phyloP scores from a whole-genome alignment of 495 filamentous ascomycete genomes.

The Aspergillus olivimuriae region DNA sequence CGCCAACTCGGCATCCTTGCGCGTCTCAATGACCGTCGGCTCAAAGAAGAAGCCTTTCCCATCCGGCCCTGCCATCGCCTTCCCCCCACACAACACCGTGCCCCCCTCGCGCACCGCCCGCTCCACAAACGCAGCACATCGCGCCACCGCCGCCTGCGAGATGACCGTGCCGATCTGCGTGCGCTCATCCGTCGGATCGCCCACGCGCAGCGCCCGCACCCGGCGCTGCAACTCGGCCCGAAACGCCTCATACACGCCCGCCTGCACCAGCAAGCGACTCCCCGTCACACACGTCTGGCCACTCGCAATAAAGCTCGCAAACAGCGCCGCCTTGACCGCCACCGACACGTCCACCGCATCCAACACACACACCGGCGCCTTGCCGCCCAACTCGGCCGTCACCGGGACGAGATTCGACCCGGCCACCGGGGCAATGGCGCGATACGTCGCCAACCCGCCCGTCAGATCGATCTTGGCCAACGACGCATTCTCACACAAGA shows the following conservation, averaged over 20 bases:
- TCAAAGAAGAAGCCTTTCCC: conserved; percentile 51
- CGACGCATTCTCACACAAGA: conserved; percentile 44
- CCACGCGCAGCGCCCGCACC: conserved; percentile 39
- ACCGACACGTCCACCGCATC: conserved; percentile 41
- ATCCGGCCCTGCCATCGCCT: conserved; percentile 24
- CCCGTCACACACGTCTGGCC: conserved; percentile 60
- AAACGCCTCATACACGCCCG: conserved; percentile 36
- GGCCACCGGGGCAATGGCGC: conserved; percentile 40
- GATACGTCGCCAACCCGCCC: conserved; percentile 44
- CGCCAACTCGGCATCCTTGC: conserved; percentile 22
- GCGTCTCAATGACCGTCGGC: conserved; percentile 46
- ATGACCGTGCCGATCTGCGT: conserved; percentile 40
- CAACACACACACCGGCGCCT: conserved; percentile 53
- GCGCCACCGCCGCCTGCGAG: conserved; percentile 29
- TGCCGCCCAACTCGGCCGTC: conserved; percentile 56
- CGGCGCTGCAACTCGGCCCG: conserved; percentile 28
- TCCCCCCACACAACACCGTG: conserved; percentile 27
- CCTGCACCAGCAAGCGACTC: conserved; percentile 51
- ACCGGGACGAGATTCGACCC: conserved; percentile 47
- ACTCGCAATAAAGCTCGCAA: conserved; percentile 53
- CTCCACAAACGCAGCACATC: conserved; percentile 31
- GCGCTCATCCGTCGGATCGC: conserved; percentile 38
- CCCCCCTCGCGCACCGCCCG: conserved; percentile 22
- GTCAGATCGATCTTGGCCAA: conserved; percentile 59
- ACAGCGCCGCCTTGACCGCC: conserved; percentile 52